Percentiles rank a stretch among this genome's conserved stretches.
Evolutionary conservation across 2,329 filamentous ascomycete genomes (phyloP).

Genomic region (Aspergillus tubingensis): DNA sequence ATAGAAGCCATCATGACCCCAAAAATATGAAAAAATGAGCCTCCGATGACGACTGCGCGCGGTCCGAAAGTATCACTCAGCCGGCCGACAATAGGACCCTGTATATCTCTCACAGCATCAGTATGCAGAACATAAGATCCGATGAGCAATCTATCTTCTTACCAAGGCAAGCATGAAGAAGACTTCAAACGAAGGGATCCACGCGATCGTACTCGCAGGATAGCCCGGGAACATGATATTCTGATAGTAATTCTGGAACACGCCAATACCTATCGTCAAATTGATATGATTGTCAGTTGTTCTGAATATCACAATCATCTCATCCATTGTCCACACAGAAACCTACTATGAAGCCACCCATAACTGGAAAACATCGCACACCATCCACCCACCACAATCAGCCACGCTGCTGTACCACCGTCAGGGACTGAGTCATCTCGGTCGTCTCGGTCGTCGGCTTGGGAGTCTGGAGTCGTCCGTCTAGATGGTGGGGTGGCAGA

Average conservation of each 20-base stretch:
- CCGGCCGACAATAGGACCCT: constrained; percentile 60
- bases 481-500: too few species aligned
- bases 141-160: background rate
- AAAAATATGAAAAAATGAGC: constrained; percentile 58
- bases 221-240: constrained; percentile 1
- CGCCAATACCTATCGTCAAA: constrained; percentile 7
- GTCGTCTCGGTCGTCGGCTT: too few species aligned
- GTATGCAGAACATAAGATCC: background rate
- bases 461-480: too few species aligned
- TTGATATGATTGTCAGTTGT: too few species aligned
- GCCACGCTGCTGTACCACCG: background rate
- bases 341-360: constrained; percentile 2
- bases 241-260: constrained; percentile 18
- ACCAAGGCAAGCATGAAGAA: constrained; percentile 19
- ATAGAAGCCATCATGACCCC: constrained; percentile 62
- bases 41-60: constrained; percentile 52
- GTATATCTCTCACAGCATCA: too few species aligned
- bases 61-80: constrained; percentile 66
- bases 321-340: too few species aligned
- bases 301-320: too few species aligned
- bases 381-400: constrained; percentile 3
- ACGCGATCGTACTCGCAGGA: constrained; percentile 14
- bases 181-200: constrained; percentile 16
- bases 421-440: background rate
- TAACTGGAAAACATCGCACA: constrained; percentile 2